A percentile compares a stretch with the other conserved stretches of the same genome.
Evolutionary conservation across 202 grass and related monocot genomes (phyloP).

Genomic region (Bolboschoenoplectus hybrid): DNA sequence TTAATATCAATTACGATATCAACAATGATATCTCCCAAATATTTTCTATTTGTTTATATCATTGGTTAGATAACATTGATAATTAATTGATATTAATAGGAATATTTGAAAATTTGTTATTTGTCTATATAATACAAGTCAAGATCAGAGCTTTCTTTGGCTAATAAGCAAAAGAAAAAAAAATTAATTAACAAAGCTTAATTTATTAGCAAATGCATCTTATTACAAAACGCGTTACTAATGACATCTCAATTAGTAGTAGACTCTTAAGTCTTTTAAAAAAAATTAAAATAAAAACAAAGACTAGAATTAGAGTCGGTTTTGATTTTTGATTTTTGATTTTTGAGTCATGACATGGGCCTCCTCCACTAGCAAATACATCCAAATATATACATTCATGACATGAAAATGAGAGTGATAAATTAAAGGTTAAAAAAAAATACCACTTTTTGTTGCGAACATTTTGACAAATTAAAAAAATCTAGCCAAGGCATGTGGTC

Average conservation of each 20-base stretch:
- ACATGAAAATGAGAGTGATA: not conserved
- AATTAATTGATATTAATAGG: no score
- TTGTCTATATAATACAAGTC: no score
- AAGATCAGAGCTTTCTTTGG: not conserved
- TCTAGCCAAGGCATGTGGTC: no score
- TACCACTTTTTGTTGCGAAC: slow-evolving; percentile 3
- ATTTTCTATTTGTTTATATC: no score
- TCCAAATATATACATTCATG: not conserved
- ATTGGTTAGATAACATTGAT: no score
- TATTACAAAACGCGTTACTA: not conserved
- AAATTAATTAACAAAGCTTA: not conserved
- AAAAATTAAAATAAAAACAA: not conserved
- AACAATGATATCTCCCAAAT: no score
- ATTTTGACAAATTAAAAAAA: not conserved
- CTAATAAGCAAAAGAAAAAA: not conserved
- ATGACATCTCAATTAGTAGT: not conserved
- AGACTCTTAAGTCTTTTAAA: not conserved
- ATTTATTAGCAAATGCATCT: not conserved
- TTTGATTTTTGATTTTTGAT: not conserved
- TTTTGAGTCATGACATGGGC: not conserved
- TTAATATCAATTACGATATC: no score
- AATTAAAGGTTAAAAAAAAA: not conserved
- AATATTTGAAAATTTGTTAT: no score
- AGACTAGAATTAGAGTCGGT: not conserved
- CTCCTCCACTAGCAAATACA: slow-evolving; percentile 18